A percentile compares a stretch with the other conserved stretches of the same genome.
Conservation (phyloP, 352 stramenopile genomes). For the Globisporangium nagaii region DNA sequence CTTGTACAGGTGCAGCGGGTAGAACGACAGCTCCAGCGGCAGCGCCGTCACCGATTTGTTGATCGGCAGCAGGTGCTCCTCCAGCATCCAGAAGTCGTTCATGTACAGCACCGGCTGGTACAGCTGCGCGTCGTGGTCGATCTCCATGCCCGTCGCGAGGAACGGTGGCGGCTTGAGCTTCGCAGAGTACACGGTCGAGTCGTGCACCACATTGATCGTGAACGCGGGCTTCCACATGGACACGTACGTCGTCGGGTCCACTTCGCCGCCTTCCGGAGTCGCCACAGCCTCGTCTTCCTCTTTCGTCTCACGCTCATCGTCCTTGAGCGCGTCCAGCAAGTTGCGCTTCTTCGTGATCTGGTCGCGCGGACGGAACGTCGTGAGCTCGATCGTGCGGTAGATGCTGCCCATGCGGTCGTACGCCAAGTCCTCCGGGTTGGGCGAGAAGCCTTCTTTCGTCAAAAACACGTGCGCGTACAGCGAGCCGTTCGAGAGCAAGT, state of each 20-base stretch:
- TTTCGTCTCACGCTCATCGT: conserved; percentile 12
- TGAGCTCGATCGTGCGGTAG: conserved; percentile 59
- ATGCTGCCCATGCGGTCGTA: conserved; percentile 52
- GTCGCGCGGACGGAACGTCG: conserved; percentile 65
- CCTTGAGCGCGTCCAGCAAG: conserved; percentile 30
- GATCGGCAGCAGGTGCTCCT: conserved; percentile 81
- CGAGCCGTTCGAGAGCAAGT: conserved; percentile 70
- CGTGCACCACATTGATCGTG: conserved; percentile 63
- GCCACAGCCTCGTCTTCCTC: background rate
- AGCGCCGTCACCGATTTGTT: conserved; percentile 84
- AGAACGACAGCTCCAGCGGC: conserved; percentile 84
- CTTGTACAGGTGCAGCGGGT: conserved; percentile 85
- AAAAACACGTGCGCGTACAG: conserved; percentile 85
- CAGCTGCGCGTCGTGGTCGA: conserved; percentile 45
- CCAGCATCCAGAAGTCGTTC: conserved; percentile 94
- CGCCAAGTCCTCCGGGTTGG: conserved; percentile 53
- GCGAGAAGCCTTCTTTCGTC: conserved; percentile 62
- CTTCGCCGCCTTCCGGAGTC: conserved; percentile 8
- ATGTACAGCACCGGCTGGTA: conserved; percentile 90
- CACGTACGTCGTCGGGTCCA: conserved; percentile 42
- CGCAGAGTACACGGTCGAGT: conserved; percentile 63
- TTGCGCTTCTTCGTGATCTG: conserved; percentile 79
- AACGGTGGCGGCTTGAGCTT: conserved; percentile 59
- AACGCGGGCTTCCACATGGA: conserved; percentile 80
- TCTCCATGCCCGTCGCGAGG: conserved; percentile 46